These are phyloP conservation scores for Debaryomyces tyrocola DNA, from an alignment of 805 yeast genomes.

Conservation along the genomic window DNA sequence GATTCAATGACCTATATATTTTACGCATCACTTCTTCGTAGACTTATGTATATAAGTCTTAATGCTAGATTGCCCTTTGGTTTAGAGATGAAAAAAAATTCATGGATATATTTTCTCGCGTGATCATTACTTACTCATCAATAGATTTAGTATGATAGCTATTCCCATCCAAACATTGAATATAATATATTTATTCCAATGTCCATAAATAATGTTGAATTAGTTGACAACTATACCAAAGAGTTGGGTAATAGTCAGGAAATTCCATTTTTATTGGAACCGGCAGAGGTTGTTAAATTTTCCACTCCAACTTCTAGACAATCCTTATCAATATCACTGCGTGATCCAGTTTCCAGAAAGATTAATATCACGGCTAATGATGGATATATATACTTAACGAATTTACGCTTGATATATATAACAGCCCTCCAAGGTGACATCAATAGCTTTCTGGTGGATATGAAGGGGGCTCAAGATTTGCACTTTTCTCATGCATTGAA, in stretches of 20 bases:
- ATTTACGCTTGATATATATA: conserved; percentile 39
- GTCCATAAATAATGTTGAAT: conserved; percentile 28
- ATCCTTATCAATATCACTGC: conserved; percentile 24
- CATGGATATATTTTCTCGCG: too few relatives aligned
- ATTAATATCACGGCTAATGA: conserved; percentile 32
- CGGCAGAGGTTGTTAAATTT: conserved; percentile 14
- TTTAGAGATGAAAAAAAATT: too few relatives aligned
- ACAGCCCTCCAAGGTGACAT: conserved; percentile 42
- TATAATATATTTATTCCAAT: conserved; percentile 7
- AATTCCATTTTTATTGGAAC: conserved; percentile 21
- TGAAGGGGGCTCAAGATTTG: conserved; percentile 22
- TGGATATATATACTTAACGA: conserved; percentile 45
- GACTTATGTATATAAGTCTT: not conserved
- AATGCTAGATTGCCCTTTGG: not conserved
- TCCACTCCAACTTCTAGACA: conserved; percentile 24
- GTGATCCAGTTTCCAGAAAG: conserved; percentile 6
- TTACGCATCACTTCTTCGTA: not conserved
- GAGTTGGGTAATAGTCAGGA: conserved; percentile 4
- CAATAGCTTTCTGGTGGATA: conserved; percentile 39
- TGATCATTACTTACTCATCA: too few relatives aligned
- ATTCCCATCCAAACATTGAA: too few relatives aligned
- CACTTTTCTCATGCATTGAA: conserved; percentile 41
- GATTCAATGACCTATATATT: conserved; percentile 22
- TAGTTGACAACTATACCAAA: conserved; percentile 11
- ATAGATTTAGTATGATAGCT: too few relatives aligned